A percentile compares a stretch with the other conserved stretches of the same genome.
phyloP scores from a whole-genome alignment of 1,139 yeast genomes.

The Taphrina deformans region DNA sequence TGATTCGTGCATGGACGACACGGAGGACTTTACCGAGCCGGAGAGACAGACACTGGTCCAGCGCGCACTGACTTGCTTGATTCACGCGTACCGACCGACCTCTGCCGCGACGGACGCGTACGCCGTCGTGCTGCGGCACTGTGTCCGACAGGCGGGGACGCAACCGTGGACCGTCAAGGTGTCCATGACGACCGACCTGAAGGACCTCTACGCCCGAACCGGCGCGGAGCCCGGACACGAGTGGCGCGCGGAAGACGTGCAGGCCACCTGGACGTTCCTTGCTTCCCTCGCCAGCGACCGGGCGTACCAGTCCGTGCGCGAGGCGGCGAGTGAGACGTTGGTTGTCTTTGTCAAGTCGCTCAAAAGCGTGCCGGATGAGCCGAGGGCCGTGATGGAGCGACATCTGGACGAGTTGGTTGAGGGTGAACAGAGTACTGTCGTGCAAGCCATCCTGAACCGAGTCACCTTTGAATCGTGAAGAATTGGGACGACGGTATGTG shows the following conservation, averaged over 20 bases:
- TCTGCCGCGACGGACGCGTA: background rate
- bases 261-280: background rate
- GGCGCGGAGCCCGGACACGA: background rate
- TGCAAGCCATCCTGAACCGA: background rate
- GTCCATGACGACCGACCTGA: background rate
- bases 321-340: background rate
- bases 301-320: slow-evolving; percentile 12
- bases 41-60: background rate
- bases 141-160: background rate
- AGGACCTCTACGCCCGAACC: background rate
- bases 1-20: slow-evolving; percentile 17
- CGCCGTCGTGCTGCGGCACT: background rate
- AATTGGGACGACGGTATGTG: too few species aligned
- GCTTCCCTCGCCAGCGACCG: background rate
- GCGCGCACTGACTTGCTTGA: slow-evolving; percentile 7
- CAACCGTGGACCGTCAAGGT: slow-evolving; percentile 15
- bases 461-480: too few species aligned
- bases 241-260: background rate
- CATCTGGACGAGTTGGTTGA: background rate
- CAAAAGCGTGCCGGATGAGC: background rate
- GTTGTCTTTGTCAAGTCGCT: background rate
- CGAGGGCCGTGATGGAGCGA: background rate
- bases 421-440: slow-evolving; percentile 16
- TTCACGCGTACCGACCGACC: slow-evolving; percentile 1
- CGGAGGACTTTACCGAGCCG: background rate